Conservation (phyloP, 1,284 basidiomycete species). For the Cronartium quercuum region DNA sequence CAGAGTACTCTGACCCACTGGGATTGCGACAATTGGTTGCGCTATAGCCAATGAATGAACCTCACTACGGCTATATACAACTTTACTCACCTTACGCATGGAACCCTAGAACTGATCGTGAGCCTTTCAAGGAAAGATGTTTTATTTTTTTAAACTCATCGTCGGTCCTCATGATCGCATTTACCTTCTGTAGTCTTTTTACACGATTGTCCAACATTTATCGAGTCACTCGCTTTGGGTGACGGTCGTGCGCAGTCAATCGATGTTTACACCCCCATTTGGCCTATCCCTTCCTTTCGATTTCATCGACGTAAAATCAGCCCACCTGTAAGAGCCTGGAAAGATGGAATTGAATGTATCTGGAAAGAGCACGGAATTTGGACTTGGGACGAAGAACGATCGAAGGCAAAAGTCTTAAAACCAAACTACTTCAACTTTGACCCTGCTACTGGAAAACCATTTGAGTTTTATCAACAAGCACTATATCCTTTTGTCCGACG, state of each 20-base stretch:
- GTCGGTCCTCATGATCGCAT: conserved; percentile 40
- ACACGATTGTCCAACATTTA: conserved; percentile 60
- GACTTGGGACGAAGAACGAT: conserved; percentile 70
- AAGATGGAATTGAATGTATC: conserved; percentile 61
- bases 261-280: conserved; percentile 62
- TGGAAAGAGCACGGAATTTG: conserved; percentile 93
- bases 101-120: conserved; percentile 90
- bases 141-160: conserved; percentile 5
- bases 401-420: conserved; percentile 67
- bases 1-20: background rate
- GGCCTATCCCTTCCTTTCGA: conserved; percentile 24
- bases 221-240: conserved; percentile 68
- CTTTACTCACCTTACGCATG: conserved; percentile 74
- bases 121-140: conserved; percentile 60
- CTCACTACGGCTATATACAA: conserved; percentile 84
- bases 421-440: conserved; percentile 78
- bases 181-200: conserved; percentile 1
- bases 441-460: conserved; percentile 59
- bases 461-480: conserved; percentile 55
- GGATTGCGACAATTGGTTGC: background rate
- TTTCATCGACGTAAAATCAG: conserved; percentile 51
- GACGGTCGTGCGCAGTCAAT: conserved; percentile 72
- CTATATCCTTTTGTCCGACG: conserved; percentile 72
- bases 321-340: conserved; percentile 58
- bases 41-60: conserved; percentile 70